Evolutionary conservation across 306 rosid genomes (phyloP), one percentile per base, ranked within the genome.

Genomic region (Cercis canadensis): DNA sequence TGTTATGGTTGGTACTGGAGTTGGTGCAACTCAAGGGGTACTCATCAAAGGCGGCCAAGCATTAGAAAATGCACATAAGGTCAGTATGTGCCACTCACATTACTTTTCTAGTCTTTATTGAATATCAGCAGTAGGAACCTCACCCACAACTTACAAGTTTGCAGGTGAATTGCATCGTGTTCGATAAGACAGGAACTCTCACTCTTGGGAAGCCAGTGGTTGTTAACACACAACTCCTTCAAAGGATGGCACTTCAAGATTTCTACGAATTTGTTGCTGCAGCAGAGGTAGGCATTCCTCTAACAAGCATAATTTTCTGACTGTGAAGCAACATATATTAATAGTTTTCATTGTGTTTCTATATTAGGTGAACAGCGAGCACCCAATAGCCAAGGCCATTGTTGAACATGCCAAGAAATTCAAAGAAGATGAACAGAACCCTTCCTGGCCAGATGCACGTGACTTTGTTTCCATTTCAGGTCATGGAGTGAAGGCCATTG

Each of bases 131-230:
- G 7, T 37, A 33, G 36, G 4, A 58, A 41, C 24, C 67, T 63
- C 53, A 66, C 46, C 46, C 4, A 43, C 21, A 47, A 12, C 31
- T 53, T 16, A 29, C 11, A 18, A 21, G 69, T 61, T 60, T 79
- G 60, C 60, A 89, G 97, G 96, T 87, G 63, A 82, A 76, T 70
- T 89, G 97, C 90, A 84, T 92, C 56, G 93, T 89, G 66, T 92
- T 92, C 46, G 96, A 92, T 66, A 92, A 92, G 90, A 92, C 97
- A 6, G 97, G 96, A 14, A 92, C 97, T n/a, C 93, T 92, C 73
- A 92, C 97, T 31, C 21, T 77, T 59, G 97, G 97, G 46, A 89
- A 89, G 80, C 96, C 97, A 5, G 81, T 77, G 70, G 93, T 85
- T 65, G 96, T 92, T 9, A 84, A 69, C 32, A 81, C 85, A 77